These are phyloP conservation scores for Chrysanthemum makinoi DNA, from an alignment of 129 eudicot species.

Conservation along the genomic window DNA sequence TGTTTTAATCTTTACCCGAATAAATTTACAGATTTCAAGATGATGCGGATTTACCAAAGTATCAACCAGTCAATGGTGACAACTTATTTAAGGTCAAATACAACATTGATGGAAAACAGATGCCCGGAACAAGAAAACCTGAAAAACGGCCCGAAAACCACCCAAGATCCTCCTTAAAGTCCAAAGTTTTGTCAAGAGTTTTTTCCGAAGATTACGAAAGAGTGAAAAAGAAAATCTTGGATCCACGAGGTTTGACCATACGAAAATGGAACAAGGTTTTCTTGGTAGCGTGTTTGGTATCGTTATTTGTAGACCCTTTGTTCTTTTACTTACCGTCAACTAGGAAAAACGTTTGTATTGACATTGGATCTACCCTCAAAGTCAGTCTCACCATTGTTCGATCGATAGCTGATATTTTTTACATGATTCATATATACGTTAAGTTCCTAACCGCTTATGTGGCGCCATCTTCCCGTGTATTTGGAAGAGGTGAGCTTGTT, in stretches of 20 bases:
- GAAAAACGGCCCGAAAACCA: constrained; percentile 32
- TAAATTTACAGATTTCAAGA: constrained; percentile 59
- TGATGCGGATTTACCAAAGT: constrained; percentile 43
- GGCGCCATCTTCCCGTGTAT: constrained; percentile 94
- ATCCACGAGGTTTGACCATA: constrained; percentile 66
- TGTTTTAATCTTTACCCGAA: constrained; percentile 10
- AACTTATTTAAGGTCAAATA: constrained; percentile 43
- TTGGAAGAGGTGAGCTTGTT: constrained; percentile 98
- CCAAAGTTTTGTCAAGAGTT: constrained; percentile 76
- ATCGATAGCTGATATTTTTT: constrained; percentile 67
- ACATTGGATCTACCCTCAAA: constrained; percentile 59
- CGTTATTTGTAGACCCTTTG: constrained; percentile 86
- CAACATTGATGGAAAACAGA: constrained; percentile 53
- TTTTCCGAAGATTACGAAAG: constrained; percentile 92
- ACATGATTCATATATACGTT: constrained; percentile 64
- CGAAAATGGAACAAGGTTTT: constrained; percentile 82
- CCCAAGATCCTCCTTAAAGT: constrained; percentile 46
- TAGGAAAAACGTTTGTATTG: constrained; percentile 41
- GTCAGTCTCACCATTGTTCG: constrained; percentile 63
- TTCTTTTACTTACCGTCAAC: constrained; percentile 82
- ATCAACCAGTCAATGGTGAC: constrained; percentile 38
- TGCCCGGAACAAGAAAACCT: constrained; percentile 39
- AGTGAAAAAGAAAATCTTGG: constrained; percentile 71
- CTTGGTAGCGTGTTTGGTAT: constrained; percentile 79
- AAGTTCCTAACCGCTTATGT: constrained; percentile 79